A percentile compares a stretch with the other conserved stretches of the same genome.
phyloP scores from a whole-genome alignment of 257 asterid genomes.

The Cruciata laevipes region DNA sequence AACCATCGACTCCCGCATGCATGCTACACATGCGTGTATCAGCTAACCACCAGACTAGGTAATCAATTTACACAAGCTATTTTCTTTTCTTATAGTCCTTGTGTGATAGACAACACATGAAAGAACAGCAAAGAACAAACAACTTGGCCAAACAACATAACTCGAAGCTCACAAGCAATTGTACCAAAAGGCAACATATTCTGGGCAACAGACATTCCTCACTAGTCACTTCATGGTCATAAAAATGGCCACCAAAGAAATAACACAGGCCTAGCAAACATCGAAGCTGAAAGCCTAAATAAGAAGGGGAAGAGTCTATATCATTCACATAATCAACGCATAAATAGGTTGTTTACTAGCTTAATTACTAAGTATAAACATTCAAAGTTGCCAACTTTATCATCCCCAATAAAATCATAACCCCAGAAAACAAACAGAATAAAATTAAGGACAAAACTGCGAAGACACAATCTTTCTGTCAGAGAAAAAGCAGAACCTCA shows the following conservation, averaged over 20 bases:
- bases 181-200: not conserved
- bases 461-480: slow-evolving; percentile 1
- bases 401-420: not conserved
- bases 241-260: not conserved
- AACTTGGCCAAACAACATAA: not conserved
- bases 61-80: not conserved
- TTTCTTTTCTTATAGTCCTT: not conserved
- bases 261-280: not conserved
- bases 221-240: not conserved
- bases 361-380: not conserved
- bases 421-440: not conserved
- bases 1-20: too few species aligned
- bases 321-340: not conserved
- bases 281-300: not conserved
- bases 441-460: not conserved
- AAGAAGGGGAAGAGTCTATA: not conserved
- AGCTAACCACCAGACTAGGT: not conserved
- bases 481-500: not conserved
- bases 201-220: not conserved
- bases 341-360: not conserved
- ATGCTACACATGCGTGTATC: not conserved
- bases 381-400: not conserved
- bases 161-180: not conserved
- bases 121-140: not conserved
- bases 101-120: not conserved